Base-by-base conservation (phyloP, 2,329 filamentous ascomycete genomes). In the Diaporthe destruens region DNA sequence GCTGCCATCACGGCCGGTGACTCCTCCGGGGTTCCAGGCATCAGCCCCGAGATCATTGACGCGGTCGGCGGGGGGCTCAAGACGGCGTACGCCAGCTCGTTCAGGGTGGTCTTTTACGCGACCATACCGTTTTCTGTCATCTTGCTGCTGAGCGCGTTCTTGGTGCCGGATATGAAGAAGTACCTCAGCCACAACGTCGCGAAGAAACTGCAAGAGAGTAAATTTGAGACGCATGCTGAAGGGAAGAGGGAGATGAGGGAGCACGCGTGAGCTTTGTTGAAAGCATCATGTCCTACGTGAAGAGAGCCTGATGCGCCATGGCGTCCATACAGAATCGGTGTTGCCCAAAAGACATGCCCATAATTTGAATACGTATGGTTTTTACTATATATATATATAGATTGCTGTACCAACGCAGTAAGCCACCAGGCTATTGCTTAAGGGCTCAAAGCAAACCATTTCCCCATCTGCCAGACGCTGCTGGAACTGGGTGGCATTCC, bases 161-260 rank as follows among this genome's bases (percentile, higher is more conserved):
- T 85, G 6, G 78, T 80, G 54, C 84, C 84, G 23, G 81, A 86
- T 74, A 81, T 85, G 23, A 82, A 85, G 74, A 79, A 82, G 34
- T 85, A 81, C 75, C 77, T 86, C 47, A 85, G 81, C 0, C 78
- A 81, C 67, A 82, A 85, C 67, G 84, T 86, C 18, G 83, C 84
- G 16, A 84, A 84, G 78, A 83, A 81, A 74, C 78, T 86, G 65
- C 82, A 84, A 75, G 75, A 70, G 29, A 49, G 14, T 3, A 36
- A 8, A 16, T n/a, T 34, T 1, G 29, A 23, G 44, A 6, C 44
- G 0, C 7, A 0, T 12, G 9, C 6, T n/a, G 12, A 55, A 36
- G 69, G 32, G 23, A 56, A 49, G 32, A 12, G 18, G 3, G 36
- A 16, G 3, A 11, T 20, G 12, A 20, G 20, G 25, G n/a, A 36